Evolutionary conservation across 345 rosid genomes (phyloP).

Genomic region (Mercurialis annua): DNA sequence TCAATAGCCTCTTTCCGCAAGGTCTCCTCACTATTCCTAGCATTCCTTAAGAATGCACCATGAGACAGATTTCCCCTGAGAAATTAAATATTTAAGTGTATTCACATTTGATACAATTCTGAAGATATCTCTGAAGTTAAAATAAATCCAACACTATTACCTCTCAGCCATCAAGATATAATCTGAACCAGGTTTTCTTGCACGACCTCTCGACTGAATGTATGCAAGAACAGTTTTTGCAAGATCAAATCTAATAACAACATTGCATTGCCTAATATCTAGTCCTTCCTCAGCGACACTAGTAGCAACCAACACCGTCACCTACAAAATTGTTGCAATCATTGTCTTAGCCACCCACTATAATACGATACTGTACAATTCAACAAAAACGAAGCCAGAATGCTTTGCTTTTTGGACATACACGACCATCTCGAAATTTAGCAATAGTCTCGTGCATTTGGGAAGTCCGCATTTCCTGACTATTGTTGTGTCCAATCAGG

Average conservation of each 20-base stretch:
- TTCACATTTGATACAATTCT: neutral
- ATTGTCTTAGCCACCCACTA: slow-evolving; percentile 12
- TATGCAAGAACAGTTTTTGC: slow-evolving; percentile 98
- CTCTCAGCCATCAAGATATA: slow-evolving; percentile 99
- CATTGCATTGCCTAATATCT: slow-evolving; percentile 97
- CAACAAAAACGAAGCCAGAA: neutral
- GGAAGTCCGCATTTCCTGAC: slow-evolving; percentile 88
- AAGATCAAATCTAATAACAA: slow-evolving; percentile 97
- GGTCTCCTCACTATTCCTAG: slow-evolving; percentile 97
- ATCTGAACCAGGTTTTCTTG: slow-evolving; percentile 99
- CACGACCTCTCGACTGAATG: slow-evolving; percentile 98
- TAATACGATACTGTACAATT: slow-evolving; percentile 11
- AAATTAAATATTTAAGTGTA: slow-evolving; percentile 5
- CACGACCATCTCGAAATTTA: slow-evolving; percentile 94
- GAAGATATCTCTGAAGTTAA: slow-evolving; percentile 3
- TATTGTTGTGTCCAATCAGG: slow-evolving; percentile 94
- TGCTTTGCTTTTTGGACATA: slow-evolving; percentile 37
- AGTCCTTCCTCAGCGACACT: slow-evolving; percentile 99
- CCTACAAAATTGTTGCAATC: slow-evolving; percentile 41
- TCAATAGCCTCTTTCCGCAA: slow-evolving; percentile 92
- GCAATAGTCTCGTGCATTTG: slow-evolving; percentile 96
- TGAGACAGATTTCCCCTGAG: slow-evolving; percentile 83
- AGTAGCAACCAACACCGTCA: slow-evolving; percentile 90
- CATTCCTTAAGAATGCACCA: slow-evolving; percentile 86
- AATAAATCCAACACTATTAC: slow-evolving; percentile 33